Evolutionary conservation across 164 flowering plant genomes (phyloP), one percentile per base, ranked within the genome.

Genomic region (Magnolia kwangsiensis): DNA sequence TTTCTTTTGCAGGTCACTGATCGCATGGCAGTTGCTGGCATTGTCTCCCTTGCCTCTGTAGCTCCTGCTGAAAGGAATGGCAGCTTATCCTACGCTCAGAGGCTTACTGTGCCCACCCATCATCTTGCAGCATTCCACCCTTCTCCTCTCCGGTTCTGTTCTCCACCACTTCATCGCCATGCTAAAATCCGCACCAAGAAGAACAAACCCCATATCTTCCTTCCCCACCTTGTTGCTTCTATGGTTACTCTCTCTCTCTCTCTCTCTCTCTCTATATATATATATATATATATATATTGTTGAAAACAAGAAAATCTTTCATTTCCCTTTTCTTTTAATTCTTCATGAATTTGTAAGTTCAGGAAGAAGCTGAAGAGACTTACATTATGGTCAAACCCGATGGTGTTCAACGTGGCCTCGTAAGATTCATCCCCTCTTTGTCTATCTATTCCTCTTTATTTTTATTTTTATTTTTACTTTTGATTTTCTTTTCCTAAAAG

Each of bases 371-470:
- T 74, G 94, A 95, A 50, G 85, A 92, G 84, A 91, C 90, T 23
- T 95, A 95, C 82, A 92, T 95, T 78, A 95, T 95, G 99, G 85
- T 96, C 58, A 96, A 94, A 77, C 99, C 99, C 0, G 99, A 96
- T 70, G 99, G 98, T 7, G 97, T 96, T 77, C 99, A 92, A 80
- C 91, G 99, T 18, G 99, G 99, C 18, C 90, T 96, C 78, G 98
- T 94, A 82, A 80, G 89, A 14, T 80, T 79, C 61, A n/a, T 14
- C 19, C 75, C 67, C 61, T 27, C 16, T 49, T 63, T 23, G 16
- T 50, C 20, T 11, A 50, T 73, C 59, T 23, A 6, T 55, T 58
- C 50, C 66, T 63, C 11, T 67, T 8, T 27, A 2, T 31, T 8
- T 27, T 7, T 68, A 8, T 68, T 1, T 31, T 20, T 19, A 5